Percentiles rank a stretch among this genome's conserved stretches.
These are phyloP conservation scores for Exophiala calicioides DNA, from an alignment of 2,329 filamentous ascomycete genomes.

Conservation along the genomic window DNA sequence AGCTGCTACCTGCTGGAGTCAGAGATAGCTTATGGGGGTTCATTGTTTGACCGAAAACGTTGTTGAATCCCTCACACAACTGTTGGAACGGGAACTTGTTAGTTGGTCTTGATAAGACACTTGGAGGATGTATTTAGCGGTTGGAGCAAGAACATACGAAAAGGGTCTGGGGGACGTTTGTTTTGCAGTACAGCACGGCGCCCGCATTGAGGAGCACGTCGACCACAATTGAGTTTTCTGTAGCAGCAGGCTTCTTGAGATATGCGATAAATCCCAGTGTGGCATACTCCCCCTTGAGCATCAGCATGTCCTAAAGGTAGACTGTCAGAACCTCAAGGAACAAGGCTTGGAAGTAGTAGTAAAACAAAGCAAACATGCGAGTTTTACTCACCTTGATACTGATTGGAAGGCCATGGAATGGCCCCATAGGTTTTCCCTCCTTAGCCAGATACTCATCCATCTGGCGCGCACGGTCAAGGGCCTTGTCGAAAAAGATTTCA, in stretches of 20 bases:
- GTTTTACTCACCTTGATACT: slow-evolving; percentile 55
- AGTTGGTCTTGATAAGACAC: slow-evolving; percentile 37
- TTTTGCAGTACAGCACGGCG: slow-evolving; percentile 44
- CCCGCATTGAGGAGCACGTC: slow-evolving; percentile 38
- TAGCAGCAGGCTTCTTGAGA: slow-evolving; percentile 30
- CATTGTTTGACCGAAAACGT: slow-evolving; percentile 47
- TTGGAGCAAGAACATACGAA: slow-evolving; percentile 45
- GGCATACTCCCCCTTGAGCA: slow-evolving; percentile 40
- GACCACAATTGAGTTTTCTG: slow-evolving; percentile 32
- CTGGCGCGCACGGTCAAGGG: slow-evolving; percentile 48
- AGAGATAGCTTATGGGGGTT: slow-evolving; percentile 51
- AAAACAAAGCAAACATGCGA: slow-evolving; percentile 49
- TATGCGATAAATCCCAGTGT: slow-evolving; percentile 37
- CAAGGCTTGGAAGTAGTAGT: too few species aligned
- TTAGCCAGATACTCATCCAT: slow-evolving; percentile 46
- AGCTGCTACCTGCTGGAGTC: slow-evolving; percentile 55
- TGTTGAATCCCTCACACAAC: neutral
- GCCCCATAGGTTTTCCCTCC: slow-evolving; percentile 52
- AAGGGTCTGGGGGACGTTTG: slow-evolving; percentile 41
- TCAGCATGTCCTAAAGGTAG: too few species aligned
- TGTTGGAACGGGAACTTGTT: slow-evolving; percentile 39
- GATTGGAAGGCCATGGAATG: slow-evolving; percentile 63
- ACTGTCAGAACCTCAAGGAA: too few species aligned
- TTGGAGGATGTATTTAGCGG: slow-evolving; percentile 36
- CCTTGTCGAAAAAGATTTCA: slow-evolving; percentile 56